phyloP scores from a whole-genome alignment of 305 asterid genomes.

The Fraxinus sp. region DNA sequence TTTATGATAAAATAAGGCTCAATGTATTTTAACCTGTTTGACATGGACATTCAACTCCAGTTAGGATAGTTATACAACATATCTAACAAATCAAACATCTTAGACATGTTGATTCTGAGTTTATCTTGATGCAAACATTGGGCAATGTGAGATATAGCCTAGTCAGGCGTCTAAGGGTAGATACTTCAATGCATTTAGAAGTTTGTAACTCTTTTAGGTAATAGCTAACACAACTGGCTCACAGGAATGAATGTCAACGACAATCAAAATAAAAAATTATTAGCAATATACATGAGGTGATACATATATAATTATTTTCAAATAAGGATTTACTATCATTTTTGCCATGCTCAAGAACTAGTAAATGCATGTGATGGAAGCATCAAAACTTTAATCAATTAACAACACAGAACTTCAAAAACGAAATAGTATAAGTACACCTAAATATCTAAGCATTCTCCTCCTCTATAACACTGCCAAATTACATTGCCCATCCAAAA shows the following conservation, averaged over 20 bases:
- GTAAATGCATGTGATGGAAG: background rate
- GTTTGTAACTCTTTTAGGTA: background rate
- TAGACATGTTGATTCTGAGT: background rate
- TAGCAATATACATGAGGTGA: background rate
- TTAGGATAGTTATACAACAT: background rate
- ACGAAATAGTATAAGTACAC: background rate
- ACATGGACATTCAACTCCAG: slow-evolving; percentile 21
- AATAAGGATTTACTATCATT: background rate
- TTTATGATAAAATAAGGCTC: background rate
- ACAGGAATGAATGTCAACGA: background rate
- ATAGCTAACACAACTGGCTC: background rate
- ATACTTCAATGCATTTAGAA: slow-evolving; percentile 4
- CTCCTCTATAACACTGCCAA: slow-evolving; percentile 10
- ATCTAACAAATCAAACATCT: slow-evolving; percentile 20
- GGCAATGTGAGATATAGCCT: background rate
- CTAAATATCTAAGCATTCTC: background rate
- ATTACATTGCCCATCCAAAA: slow-evolving; percentile 21
- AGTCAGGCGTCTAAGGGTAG: slow-evolving; percentile 1
- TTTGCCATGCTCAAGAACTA: background rate
- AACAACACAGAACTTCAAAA: background rate
- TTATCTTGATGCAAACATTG: background rate
- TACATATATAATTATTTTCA: background rate
- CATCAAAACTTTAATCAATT: background rate
- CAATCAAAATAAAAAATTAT: background rate
- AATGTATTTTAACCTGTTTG: slow-evolving; percentile 10